A percentile compares a stretch with the other conserved stretches of the same genome.
Conservation (phyloP, 192 early-diverging fungal genomes). For the Entophlyctis luteolus region DNA sequence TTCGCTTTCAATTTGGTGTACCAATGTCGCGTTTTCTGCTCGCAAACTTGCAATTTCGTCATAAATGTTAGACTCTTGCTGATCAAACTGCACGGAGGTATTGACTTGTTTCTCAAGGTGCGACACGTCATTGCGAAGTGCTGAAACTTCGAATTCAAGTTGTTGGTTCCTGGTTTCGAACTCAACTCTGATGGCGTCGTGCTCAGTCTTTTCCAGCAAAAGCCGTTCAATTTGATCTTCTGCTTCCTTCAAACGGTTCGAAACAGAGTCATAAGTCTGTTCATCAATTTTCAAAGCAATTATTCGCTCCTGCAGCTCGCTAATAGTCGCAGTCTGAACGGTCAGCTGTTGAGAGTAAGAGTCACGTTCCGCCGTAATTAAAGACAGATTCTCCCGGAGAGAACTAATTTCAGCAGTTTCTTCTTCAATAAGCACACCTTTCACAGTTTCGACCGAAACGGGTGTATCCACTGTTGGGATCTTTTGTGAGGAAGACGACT, state of each 20-base stretch:
- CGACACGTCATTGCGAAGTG: not conserved
- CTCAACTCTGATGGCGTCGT: not conserved
- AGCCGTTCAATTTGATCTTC: not conserved
- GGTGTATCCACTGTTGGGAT: not conserved
- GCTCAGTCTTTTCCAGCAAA: not conserved
- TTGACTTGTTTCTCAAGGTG: not conserved
- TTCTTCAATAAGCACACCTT: not conserved
- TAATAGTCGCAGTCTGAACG: too few relatives aligned
- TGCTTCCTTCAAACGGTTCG: too few relatives aligned
- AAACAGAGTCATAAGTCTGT: not conserved
- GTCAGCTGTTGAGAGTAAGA: not conserved
- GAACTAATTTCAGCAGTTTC: not conserved
- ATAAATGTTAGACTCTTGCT: too few relatives aligned
- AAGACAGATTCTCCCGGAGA: not conserved
- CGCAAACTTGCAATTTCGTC: not conserved
- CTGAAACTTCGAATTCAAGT: not conserved
- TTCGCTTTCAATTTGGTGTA: not conserved
- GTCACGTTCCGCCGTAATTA: not conserved
- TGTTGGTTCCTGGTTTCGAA: not conserved
- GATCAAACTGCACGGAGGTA: not conserved
- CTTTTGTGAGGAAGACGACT: not conserved
- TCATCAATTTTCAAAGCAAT: not conserved
- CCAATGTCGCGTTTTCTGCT: not conserved
- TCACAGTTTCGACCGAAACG: not conserved
- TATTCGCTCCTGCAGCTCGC: not conserved